Conservation (phyloP, 805 yeast species). For the Nakazawaea pomicola region DNA sequence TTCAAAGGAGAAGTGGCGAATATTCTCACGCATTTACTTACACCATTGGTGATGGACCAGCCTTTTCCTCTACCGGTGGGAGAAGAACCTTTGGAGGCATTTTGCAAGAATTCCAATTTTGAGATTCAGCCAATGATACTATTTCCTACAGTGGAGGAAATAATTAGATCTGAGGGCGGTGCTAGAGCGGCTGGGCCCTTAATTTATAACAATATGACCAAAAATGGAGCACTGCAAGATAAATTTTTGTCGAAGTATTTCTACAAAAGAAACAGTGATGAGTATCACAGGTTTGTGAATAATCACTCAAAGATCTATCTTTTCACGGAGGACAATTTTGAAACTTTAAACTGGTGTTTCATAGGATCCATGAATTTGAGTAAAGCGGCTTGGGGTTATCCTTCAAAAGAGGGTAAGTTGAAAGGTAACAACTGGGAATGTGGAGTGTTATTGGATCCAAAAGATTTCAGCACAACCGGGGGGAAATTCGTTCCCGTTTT, state of each 20-base stretch:
- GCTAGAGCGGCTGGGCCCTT: conserved; percentile 36
- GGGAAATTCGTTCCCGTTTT: conserved; percentile 37
- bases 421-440: conserved; percentile 31
- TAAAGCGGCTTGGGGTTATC: conserved; percentile 76
- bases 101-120: conserved; percentile 16
- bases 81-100: conserved; percentile 16
- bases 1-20: conserved; percentile 23
- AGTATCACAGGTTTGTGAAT: conserved; percentile 20
- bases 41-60: conserved; percentile 36
- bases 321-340: conserved; percentile 45
- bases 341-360: conserved; percentile 59
- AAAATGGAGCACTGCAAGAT: conserved; percentile 23
- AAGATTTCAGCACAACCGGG: conserved; percentile 16
- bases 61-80: conserved; percentile 23
- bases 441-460: conserved; percentile 43
- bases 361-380: conserved; percentile 75
- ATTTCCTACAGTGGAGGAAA: conserved; percentile 28
- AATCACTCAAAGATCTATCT: conserved; percentile 64
- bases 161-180: conserved; percentile 16
- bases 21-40: conserved; percentile 41
- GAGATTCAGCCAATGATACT: conserved; percentile 22
- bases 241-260: conserved; percentile 36
- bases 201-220: conserved; percentile 36
- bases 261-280: conserved; percentile 36
- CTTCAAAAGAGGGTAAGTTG: conserved; percentile 18